Conservation (phyloP, 2,329 filamentous ascomycete species). For the Hypoxylon sp. region DNA sequence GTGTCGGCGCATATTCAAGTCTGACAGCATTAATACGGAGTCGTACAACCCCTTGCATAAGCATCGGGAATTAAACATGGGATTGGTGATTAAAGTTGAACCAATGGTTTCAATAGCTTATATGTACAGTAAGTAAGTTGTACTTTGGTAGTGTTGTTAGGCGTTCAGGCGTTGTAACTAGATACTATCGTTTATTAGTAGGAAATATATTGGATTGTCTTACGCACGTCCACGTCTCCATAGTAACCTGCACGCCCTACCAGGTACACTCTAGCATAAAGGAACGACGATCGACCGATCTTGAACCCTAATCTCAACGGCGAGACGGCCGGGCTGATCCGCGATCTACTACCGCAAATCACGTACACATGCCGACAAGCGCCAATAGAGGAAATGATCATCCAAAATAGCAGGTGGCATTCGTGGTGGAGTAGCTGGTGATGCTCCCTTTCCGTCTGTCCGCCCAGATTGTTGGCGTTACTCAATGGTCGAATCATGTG, state of each 20-base stretch:
- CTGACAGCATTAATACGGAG: constrained; percentile 27
- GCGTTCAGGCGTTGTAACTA: no score
- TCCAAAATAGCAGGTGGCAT: constrained; percentile 24
- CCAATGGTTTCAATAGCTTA: constrained; percentile 16
- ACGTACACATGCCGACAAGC: constrained; percentile 16
- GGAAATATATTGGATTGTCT: no score
- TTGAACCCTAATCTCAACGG: constrained; percentile 10
- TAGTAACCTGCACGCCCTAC: no score
- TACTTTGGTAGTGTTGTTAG: no score
- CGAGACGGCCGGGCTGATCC: constrained; percentile 6
- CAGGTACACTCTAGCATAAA: constrained; percentile 2
- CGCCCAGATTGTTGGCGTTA: neutral
- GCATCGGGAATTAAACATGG: constrained; percentile 12
- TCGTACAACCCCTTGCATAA: constrained; percentile 30
- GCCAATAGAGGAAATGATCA: constrained; percentile 20
- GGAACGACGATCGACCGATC: constrained; percentile 10
- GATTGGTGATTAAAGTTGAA: constrained; percentile 7
- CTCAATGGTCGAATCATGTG: no score
- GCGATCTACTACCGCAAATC: constrained; percentile 23
- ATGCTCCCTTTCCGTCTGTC: neutral
- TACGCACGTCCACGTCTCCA: no score
- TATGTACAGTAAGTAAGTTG: neutral
- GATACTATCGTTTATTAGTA: no score
- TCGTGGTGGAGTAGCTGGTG: constrained; percentile 14
- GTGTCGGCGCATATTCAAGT: neutral